These are phyloP conservation scores for Taiozyma sp. DNA, from an alignment of 1,139 yeast species.

Conservation along the genomic window DNA sequence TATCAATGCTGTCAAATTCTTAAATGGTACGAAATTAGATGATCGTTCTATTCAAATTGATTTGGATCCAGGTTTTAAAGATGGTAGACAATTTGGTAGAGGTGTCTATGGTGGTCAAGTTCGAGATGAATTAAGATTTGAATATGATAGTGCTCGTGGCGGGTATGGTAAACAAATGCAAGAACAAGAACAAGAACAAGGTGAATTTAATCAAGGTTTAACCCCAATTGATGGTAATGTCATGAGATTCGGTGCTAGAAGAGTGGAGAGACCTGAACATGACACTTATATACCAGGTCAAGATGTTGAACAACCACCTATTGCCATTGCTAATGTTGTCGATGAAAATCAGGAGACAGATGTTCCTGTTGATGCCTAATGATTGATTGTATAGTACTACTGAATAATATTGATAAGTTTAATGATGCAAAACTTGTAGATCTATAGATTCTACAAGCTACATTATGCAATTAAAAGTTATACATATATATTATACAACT, in stretches of 20 bases:
- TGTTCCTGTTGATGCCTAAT: slow-evolving; percentile 1
- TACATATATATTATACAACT: too few species aligned
- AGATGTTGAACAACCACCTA: background rate
- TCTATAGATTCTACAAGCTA: too few species aligned
- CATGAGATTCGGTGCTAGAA: slow-evolving; percentile 25
- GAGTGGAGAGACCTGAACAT: slow-evolving; percentile 18
- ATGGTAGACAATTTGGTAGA: slow-evolving; percentile 93
- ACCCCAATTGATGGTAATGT: background rate
- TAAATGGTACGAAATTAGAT: slow-evolving; percentile 77
- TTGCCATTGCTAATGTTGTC: background rate
- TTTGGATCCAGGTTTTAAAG: slow-evolving; percentile 90
- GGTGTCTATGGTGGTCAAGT: slow-evolving; percentile 90
- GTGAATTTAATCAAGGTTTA: background rate
- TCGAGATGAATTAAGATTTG: slow-evolving; percentile 51
- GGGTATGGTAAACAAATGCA: slow-evolving; percentile 36
- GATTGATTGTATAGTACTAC: background rate
- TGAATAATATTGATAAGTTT: too few species aligned
- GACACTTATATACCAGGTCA: slow-evolving; percentile 18
- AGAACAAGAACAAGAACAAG: background rate
- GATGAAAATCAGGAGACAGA: slow-evolving; percentile 6
- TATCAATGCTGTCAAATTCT: slow-evolving; percentile 72
- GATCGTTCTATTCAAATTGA: slow-evolving; percentile 79
- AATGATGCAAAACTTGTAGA: too few species aligned
- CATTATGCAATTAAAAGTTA: too few species aligned
- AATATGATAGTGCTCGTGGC: slow-evolving; percentile 54